A percentile compares a stretch with the other conserved stretches of the same genome.
These are phyloP conservation scores for Fusarium clavum DNA, from an alignment of 2,329 filamentous ascomycete genomes.

Conservation along the genomic window DNA sequence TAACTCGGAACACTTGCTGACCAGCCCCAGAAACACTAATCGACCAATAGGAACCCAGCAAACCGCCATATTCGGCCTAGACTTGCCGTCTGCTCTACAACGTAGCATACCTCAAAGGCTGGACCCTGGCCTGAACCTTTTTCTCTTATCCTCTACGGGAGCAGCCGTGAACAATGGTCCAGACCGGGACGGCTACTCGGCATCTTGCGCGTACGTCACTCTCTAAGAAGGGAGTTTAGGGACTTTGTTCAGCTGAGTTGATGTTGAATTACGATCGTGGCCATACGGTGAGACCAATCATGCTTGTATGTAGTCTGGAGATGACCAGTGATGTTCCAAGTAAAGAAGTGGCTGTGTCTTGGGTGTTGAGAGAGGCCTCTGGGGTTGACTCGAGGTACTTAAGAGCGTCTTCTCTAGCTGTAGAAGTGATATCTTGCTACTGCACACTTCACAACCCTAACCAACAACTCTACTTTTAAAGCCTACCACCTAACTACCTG, in stretches of 20 bases:
- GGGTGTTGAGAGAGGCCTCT: slow-evolving; percentile 21
- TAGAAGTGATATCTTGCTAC: slow-evolving; percentile 25
- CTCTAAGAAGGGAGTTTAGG: background rate
- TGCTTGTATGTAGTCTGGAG: slow-evolving; percentile 5
- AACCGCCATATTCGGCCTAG: slow-evolving; percentile 32
- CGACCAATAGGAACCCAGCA: slow-evolving; percentile 31
- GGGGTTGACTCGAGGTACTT: slow-evolving; percentile 29
- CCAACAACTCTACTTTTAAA: slow-evolving; percentile 26
- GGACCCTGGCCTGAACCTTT: slow-evolving; percentile 18
- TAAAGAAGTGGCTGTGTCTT: slow-evolving; percentile 20
- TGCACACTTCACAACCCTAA: slow-evolving; percentile 22
- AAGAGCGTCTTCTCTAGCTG: slow-evolving; percentile 27
- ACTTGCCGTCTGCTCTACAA: slow-evolving; percentile 30
- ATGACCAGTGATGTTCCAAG: background rate
- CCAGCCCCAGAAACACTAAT: background rate
- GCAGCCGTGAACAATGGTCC: slow-evolving; percentile 14
- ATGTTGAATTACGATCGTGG: background rate
- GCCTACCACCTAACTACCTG: slow-evolving; percentile 4
- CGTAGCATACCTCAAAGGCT: background rate
- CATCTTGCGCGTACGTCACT: slow-evolving; percentile 36
- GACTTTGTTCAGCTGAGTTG: background rate
- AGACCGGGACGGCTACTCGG: slow-evolving; percentile 33
- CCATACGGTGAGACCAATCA: slow-evolving; percentile 25
- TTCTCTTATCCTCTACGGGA: slow-evolving; percentile 19
- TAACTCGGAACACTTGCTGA: slow-evolving; percentile 30